Evolutionary conservation across 495 filamentous ascomycete genomes (phyloP).

Genomic region (Trichoderma gamsii): DNA sequence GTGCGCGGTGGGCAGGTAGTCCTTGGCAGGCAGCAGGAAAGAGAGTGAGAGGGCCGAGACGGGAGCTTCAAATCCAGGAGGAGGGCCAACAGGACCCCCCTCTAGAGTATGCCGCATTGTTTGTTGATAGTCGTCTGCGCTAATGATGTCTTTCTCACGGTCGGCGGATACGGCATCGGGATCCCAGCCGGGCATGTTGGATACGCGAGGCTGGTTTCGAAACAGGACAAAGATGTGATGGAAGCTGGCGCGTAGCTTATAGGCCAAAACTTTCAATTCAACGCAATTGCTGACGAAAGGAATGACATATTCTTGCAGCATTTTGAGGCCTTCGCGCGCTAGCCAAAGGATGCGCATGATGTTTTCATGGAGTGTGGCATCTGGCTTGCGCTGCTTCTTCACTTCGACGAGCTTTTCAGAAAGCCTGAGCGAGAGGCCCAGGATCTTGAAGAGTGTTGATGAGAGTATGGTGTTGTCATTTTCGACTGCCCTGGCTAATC

Average conservation of each 20-base stretch:
- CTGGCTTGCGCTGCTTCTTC: slow-evolving; percentile 74
- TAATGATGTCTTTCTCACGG: slow-evolving; percentile 17
- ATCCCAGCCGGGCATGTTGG: slow-evolving; percentile 30
- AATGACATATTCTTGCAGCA: slow-evolving; percentile 80
- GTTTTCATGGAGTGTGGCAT: slow-evolving; percentile 73
- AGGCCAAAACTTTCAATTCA: slow-evolving; percentile 79
- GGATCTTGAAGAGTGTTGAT: slow-evolving; percentile 75
- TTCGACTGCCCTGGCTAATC: slow-evolving; percentile 69
- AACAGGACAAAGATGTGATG: slow-evolving; percentile 97
- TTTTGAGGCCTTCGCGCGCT: slow-evolving; percentile 79
- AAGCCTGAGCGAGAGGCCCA: slow-evolving; percentile 85
- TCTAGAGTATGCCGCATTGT: slow-evolving; percentile 33
- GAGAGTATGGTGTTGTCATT: slow-evolving; percentile 70
- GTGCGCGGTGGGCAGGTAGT: slow-evolving; percentile 78
- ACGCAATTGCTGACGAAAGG: slow-evolving; percentile 65
- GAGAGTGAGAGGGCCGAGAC: slow-evolving; percentile 47
- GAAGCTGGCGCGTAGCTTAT: slow-evolving; percentile 88
- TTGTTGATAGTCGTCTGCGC: slow-evolving; percentile 35
- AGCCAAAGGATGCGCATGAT: slow-evolving; percentile 96
- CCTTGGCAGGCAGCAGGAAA: slow-evolving; percentile 70
- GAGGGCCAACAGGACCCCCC: slow-evolving; percentile 46
- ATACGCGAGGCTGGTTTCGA: slow-evolving; percentile 62
- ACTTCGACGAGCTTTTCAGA: slow-evolving; percentile 78
- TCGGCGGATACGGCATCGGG: slow-evolving; percentile 27
- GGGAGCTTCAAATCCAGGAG: slow-evolving; percentile 43